Conservation (phyloP, 1,139 yeast genomes). For the Candida glucosophila region DNA sequence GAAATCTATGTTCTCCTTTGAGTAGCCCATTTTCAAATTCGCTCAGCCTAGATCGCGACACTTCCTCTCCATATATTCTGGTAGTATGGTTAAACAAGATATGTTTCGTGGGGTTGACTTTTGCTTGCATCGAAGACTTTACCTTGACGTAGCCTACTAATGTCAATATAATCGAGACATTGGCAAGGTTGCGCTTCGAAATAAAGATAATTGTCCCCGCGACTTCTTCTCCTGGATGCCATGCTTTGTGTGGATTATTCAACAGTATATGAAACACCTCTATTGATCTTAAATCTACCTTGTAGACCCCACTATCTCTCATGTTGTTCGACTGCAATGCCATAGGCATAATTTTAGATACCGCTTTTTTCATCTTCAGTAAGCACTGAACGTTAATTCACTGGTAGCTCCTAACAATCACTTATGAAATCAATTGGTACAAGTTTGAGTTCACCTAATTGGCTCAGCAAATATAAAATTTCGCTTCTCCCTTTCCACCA, state of each 20-base stretch:
- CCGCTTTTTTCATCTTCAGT: slow-evolving; percentile 33
- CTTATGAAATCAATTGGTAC: not conserved
- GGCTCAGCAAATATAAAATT: too few species aligned
- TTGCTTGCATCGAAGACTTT: slow-evolving; percentile 42
- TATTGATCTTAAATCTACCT: slow-evolving; percentile 37
- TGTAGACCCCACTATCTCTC: slow-evolving; percentile 34
- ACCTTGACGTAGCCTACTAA: slow-evolving; percentile 51
- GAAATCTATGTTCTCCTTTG: slow-evolving; percentile 82
- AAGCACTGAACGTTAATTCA: too few species aligned
- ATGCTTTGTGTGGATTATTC: slow-evolving; percentile 64
- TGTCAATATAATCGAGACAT: slow-evolving; percentile 45
- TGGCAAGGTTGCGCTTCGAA: slow-evolving; percentile 46
- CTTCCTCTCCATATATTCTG: slow-evolving; percentile 49
- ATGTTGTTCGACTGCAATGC: slow-evolving; percentile 6
- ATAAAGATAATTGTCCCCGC: slow-evolving; percentile 53
- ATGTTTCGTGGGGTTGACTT: slow-evolving; percentile 42
- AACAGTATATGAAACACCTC: slow-evolving; percentile 62
- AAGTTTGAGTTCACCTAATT: too few species aligned
- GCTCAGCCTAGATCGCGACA: slow-evolving; percentile 25
- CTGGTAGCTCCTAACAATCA: not conserved
- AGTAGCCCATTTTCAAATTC: slow-evolving; percentile 41
- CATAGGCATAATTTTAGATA: slow-evolving; percentile 31
- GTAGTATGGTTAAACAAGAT: slow-evolving; percentile 58
- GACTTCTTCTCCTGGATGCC: slow-evolving; percentile 63
- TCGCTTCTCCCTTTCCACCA: too few species aligned